Conservation (phyloP, 1,139 yeast genomes). For the Blastobotrys elegans region DNA sequence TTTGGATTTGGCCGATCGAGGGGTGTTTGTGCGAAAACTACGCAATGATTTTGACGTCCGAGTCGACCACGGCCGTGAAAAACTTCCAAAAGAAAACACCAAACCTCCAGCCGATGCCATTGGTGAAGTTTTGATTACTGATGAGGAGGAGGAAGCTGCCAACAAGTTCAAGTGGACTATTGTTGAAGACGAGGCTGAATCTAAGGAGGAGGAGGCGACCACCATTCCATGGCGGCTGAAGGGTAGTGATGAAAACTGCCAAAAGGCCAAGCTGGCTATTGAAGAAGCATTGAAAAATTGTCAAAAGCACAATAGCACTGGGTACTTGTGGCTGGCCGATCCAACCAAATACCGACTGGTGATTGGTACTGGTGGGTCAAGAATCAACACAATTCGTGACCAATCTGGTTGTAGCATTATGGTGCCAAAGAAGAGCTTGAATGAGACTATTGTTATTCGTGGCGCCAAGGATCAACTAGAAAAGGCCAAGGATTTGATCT, state of each 20-base stretch:
- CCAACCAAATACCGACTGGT: conserved; percentile 50
- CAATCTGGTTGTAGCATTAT: conserved; percentile 54
- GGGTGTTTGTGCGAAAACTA: conserved; percentile 57
- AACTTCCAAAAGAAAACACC: conserved; percentile 26
- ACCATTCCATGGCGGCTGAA: conserved; percentile 36
- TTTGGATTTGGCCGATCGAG: conserved; percentile 62
- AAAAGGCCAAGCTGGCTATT: conserved; percentile 31
- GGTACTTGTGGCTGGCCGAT: conserved; percentile 47
- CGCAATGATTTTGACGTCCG: conserved; percentile 53
- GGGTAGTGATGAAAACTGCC: conserved; percentile 37
- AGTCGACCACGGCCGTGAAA: conserved; percentile 52
- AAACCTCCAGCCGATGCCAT: conserved; percentile 37
- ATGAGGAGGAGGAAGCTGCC: conserved; percentile 20
- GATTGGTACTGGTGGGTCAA: conserved; percentile 74
- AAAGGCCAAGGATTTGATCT: conserved; percentile 40
- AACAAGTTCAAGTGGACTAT: conserved; percentile 29
- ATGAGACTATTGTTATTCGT: conserved; percentile 28
- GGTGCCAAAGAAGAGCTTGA: conserved; percentile 52
- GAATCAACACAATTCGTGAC: conserved; percentile 57
- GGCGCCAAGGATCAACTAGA: conserved; percentile 43
- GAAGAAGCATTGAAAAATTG: conserved; percentile 35
- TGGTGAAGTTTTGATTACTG: conserved; percentile 33
- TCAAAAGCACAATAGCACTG: conserved; percentile 39
- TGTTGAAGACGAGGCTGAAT: conserved; percentile 22
- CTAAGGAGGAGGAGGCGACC: conserved; percentile 38